phyloP scores from a whole-genome alignment of 306 rosid species.

The Carpinus fangiana region DNA sequence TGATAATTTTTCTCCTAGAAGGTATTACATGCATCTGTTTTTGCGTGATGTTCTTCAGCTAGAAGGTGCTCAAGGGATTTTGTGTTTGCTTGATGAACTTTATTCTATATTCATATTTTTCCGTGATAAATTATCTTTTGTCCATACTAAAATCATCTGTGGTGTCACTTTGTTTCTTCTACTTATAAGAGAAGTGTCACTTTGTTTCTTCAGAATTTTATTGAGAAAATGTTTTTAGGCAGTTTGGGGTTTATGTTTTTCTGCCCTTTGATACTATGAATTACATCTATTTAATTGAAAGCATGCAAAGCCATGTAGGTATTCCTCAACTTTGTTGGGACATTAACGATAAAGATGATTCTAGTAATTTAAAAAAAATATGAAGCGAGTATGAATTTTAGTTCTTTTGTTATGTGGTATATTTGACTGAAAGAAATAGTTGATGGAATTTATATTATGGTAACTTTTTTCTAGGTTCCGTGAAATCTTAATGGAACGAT shows the following conservation, averaged over 20 bases:
- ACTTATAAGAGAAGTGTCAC: neutral
- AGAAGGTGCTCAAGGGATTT: slow-evolving; percentile 49
- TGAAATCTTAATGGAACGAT: no score
- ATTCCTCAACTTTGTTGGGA: neutral
- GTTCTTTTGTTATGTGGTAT: neutral
- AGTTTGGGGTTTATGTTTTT: slow-evolving; percentile 3
- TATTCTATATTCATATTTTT: neutral
- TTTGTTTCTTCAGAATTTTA: neutral
- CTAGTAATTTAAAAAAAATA: neutral
- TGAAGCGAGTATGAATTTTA: neutral
- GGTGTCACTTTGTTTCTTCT: neutral
- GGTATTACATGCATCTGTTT: slow-evolving; percentile 42
- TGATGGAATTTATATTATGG: neutral
- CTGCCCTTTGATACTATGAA: neutral
- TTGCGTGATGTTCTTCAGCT: slow-evolving; percentile 1
- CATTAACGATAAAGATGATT: neutral
- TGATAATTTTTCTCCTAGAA: slow-evolving; percentile 50
- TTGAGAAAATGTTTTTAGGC: neutral
- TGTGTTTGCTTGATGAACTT: slow-evolving; percentile 1
- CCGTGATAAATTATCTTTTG: neutral
- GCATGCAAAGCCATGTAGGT: neutral
- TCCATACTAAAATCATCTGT: neutral
- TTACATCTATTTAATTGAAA: neutral
- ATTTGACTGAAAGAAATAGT: neutral
- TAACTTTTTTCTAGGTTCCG: no score